phyloP scores from a whole-genome alignment of 2,329 filamentous ascomycete genomes.

The Endothia cerciana region DNA sequence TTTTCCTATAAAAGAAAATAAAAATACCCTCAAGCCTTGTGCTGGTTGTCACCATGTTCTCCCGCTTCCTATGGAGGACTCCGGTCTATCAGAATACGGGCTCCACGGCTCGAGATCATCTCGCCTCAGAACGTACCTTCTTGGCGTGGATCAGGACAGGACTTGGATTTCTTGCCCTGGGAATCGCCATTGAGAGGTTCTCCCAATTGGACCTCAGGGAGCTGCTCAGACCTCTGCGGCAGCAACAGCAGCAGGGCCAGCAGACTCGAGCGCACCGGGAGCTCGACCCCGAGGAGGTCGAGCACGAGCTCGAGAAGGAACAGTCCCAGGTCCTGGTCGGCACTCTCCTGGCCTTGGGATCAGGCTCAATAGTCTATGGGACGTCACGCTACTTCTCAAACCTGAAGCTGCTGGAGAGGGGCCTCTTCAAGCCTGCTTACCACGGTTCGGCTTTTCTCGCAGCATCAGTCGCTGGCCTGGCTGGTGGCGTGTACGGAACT shows the following conservation, averaged over 20 bases:
- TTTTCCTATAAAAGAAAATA: too few relatives aligned
- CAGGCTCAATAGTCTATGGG: constrained; percentile 50
- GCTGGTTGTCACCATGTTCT: constrained; percentile 17
- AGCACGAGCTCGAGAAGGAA: constrained; percentile 34
- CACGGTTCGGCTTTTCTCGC: constrained; percentile 37
- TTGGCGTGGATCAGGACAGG: constrained; percentile 56
- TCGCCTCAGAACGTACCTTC: constrained; percentile 57
- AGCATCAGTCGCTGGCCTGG: constrained; percentile 37
- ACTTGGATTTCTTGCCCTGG: constrained; percentile 55
- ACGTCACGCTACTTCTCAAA: constrained; percentile 51
- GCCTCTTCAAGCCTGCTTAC: constrained; percentile 44
- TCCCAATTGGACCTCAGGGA: constrained; percentile 47
- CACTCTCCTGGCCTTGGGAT: constrained; percentile 48
- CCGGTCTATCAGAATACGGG: constrained; percentile 49
- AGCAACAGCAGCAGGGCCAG: constrained; percentile 27
- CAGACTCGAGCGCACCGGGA: constrained; percentile 24
- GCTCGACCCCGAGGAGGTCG: constrained; percentile 9
- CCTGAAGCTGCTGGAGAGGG: constrained; percentile 46
- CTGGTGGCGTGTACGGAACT: constrained; percentile 37
- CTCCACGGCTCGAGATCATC: constrained; percentile 54
- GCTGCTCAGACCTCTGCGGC: constrained; percentile 35
- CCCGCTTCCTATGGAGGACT: constrained; percentile 30
- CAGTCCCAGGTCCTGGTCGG: constrained; percentile 43
- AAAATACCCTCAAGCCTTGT: neutral
- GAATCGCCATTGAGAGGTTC: constrained; percentile 52